These are phyloP conservation scores for Xylariomycetidae sp. DNA, from an alignment of 2,329 filamentous ascomycete species.

Conservation along the genomic window DNA sequence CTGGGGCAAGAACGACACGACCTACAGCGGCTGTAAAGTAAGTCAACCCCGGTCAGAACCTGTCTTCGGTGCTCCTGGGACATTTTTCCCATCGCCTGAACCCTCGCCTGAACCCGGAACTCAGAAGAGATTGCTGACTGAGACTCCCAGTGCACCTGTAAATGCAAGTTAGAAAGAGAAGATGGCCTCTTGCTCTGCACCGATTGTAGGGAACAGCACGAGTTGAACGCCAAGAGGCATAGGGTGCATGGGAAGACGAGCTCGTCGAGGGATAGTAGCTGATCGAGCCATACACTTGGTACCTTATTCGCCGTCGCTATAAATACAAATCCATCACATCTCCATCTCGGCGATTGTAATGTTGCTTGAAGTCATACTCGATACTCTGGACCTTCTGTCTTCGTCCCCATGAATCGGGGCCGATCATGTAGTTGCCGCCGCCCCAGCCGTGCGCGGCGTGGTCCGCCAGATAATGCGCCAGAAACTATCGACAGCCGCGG, in stretches of 20 bases:
- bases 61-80: no score
- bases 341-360: no score
- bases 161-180: neutral
- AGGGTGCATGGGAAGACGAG: constrained; percentile 3
- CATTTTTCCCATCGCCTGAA: no score
- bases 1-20: constrained; percentile 3
- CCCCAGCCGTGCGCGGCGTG: constrained; percentile 1
- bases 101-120: no score
- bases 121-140: no score
- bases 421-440: constrained; percentile 4
- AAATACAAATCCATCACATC: no score
- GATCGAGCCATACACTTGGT: no score
- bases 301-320: no score
- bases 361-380: constrained; percentile 3
- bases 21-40: constrained; percentile 2
- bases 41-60: no score
- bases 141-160: constrained; percentile 1
- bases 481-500: neutral
- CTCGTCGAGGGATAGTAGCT: no score
- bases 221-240: constrained; percentile 2
- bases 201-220: constrained; percentile 4
- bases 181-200: constrained; percentile 1
- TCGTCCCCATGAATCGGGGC: constrained; percentile 1
- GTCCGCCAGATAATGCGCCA: constrained; percentile 1
- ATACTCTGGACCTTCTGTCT: constrained; percentile 2